Percentiles rank a stretch among this genome's conserved stretches.
Conservation (phyloP, 2,329 filamentous ascomycete species). For the Trichoderma lentiforme region DNA sequence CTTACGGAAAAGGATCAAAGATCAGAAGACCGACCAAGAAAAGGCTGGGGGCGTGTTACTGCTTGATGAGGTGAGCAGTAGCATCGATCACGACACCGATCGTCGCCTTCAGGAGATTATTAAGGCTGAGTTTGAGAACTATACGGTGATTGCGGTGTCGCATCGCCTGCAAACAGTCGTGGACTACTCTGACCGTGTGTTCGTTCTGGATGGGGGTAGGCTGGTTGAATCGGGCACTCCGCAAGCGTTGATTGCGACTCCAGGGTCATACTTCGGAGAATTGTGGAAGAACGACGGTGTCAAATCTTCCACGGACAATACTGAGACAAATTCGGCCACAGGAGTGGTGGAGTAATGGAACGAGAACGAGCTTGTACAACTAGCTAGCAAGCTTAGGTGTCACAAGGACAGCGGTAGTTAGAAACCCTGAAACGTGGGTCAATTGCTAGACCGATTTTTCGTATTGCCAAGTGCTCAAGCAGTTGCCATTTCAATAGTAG, state of each 20-base stretch:
- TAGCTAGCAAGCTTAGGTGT: no score
- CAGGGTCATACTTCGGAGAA: neutral
- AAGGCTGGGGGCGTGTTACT: constrained; percentile 28
- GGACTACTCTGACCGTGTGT: constrained; percentile 45
- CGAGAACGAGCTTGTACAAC: no score
- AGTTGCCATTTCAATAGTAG: no score
- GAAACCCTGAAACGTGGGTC: no score
- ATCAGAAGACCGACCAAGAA: neutral
- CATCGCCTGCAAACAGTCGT: constrained; percentile 47
- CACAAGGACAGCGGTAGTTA: no score
- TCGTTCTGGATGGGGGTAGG: constrained; percentile 45
- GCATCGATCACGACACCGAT: constrained; percentile 40
- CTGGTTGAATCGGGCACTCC: constrained; percentile 38
- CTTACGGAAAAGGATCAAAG: constrained; percentile 34
- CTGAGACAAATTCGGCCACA: neutral
- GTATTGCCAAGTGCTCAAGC: no score
- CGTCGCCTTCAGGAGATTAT: constrained; percentile 38
- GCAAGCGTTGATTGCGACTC: neutral
- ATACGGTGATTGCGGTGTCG: constrained; percentile 50
- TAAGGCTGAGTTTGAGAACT: constrained; percentile 36
- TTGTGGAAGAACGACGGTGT: neutral
- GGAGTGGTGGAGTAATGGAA: no score
- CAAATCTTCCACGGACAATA: neutral
- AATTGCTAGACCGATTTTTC: no score
- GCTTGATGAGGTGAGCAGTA: constrained; percentile 41